phyloP scores from a whole-genome alignment of 164 flowering plant species.

The Vitis rupestris region DNA sequence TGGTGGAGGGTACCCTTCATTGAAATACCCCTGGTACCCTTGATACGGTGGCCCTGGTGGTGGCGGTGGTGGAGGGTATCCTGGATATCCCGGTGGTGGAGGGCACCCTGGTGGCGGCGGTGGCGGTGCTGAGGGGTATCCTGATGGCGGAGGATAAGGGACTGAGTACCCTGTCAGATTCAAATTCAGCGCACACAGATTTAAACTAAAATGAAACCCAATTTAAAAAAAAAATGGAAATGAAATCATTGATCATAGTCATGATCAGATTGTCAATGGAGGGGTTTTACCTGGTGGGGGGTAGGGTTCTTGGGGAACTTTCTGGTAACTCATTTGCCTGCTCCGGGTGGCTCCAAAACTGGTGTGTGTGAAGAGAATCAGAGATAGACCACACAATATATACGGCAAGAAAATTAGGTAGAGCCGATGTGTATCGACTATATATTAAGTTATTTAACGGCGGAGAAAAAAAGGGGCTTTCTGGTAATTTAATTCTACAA shows the following conservation, averaged over 20 bases:
- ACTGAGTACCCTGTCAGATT: conserved; percentile 15
- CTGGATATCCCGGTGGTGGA: conserved; percentile 31
- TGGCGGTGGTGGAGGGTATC: conserved; percentile 26
- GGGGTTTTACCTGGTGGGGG: conserved; percentile 34
- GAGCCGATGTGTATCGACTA: too few relatives aligned
- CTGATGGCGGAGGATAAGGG: conserved; percentile 24
- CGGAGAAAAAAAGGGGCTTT: too few relatives aligned
- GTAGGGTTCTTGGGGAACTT: conserved; percentile 24
- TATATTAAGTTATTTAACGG: too few relatives aligned
- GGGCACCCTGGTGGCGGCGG: conserved; percentile 29
- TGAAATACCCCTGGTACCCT: conserved; percentile 45
- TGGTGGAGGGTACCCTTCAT: conserved; percentile 30
- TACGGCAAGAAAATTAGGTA: too few relatives aligned
- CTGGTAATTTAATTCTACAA: too few relatives aligned
- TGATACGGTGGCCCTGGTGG: conserved; percentile 23
- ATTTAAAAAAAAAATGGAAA: background rate
- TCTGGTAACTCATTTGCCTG: conserved; percentile 31
- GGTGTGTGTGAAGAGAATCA: too few relatives aligned
- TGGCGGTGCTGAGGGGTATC: conserved; percentile 24
- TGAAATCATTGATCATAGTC: background rate
- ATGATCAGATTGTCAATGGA: background rate
- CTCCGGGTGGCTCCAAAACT: background rate
- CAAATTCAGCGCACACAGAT: background rate
- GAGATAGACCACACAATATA: too few relatives aligned
- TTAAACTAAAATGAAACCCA: background rate